Evolutionary conservation across 495 filamentous ascomycete genomes (phyloP).

Genomic region (Cairneyella variabilis): DNA sequence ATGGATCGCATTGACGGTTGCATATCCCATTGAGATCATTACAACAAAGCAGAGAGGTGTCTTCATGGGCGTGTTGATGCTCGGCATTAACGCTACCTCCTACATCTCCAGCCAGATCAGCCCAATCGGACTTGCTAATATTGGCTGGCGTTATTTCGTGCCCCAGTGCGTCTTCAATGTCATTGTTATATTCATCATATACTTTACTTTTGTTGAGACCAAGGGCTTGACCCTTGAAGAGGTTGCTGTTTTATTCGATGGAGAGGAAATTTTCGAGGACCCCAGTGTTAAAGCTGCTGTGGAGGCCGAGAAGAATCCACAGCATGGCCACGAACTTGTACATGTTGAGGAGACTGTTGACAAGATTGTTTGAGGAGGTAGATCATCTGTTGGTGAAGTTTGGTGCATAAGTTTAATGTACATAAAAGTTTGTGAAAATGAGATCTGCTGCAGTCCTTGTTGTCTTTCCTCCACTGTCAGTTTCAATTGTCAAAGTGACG

Average conservation of each 20-base stretch:
- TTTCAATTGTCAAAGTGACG: too few species aligned
- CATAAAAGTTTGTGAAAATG: too few species aligned
- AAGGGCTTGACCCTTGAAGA: slow-evolving; percentile 18
- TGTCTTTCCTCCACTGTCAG: too few species aligned
- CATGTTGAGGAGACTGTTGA: too few species aligned
- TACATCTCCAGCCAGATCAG: slow-evolving; percentile 42
- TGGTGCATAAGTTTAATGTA: too few species aligned
- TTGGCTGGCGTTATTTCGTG: slow-evolving; percentile 39
- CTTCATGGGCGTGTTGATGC: background rate
- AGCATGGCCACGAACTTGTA: too few species aligned
- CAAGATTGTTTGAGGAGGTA: too few species aligned
- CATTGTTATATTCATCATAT: slow-evolving; percentile 35
- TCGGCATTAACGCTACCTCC: slow-evolving; percentile 42
- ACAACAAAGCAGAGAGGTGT: slow-evolving; percentile 3
- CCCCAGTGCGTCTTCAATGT: slow-evolving; percentile 35
- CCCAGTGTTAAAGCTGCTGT: too few species aligned
- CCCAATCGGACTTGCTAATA: slow-evolving; percentile 41
- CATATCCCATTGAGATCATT: slow-evolving; percentile 13
- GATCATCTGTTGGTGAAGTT: too few species aligned
- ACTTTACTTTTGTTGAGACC: slow-evolving; percentile 39
- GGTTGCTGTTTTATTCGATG: slow-evolving; percentile 13
- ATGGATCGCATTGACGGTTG: slow-evolving; percentile 20
- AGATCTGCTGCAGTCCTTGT: too few species aligned
- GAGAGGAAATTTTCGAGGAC: too few species aligned
- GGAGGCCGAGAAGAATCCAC: too few species aligned